Percentiles rank a stretch among this genome's conserved stretches.
Conservation (phyloP, 768 basidiomycete genomes). For the Rhodosporidiobolus sp. region DNA sequence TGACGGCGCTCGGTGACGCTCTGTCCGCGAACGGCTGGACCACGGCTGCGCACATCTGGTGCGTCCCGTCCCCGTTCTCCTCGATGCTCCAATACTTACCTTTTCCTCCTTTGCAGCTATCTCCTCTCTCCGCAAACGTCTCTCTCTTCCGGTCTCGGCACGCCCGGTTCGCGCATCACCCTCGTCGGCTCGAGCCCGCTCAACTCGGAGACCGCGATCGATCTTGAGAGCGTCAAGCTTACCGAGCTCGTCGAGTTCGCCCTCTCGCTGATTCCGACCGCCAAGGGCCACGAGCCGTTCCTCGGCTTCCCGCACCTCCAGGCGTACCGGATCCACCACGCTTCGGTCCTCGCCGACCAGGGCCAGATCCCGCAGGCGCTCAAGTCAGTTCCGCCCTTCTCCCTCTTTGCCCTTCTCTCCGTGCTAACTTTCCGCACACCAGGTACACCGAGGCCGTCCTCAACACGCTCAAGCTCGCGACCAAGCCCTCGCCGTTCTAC, state of each 20-base stretch:
- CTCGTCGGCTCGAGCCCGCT: slow-evolving; percentile 63
- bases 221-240: slow-evolving; percentile 73
- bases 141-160: slow-evolving; percentile 66
- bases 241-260: slow-evolving; percentile 92
- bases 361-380: slow-evolving; percentile 74
- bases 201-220: slow-evolving; percentile 54
- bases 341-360: slow-evolving; percentile 70
- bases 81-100: slow-evolving; percentile 2
- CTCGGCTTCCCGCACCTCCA: slow-evolving; percentile 79
- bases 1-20: slow-evolving; percentile 81
- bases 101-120: slow-evolving; percentile 57
- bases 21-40: slow-evolving; percentile 67
- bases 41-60: slow-evolving; percentile 93
- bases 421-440: not conserved
- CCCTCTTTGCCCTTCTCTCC: not conserved
- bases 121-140: slow-evolving; percentile 80
- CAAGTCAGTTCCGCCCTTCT: slow-evolving; percentile 55
- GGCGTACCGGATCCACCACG: slow-evolving; percentile 78
- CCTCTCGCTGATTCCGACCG: slow-evolving; percentile 55
- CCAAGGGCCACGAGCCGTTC: slow-evolving; percentile 84
- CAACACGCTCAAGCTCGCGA: slow-evolving; percentile 55
- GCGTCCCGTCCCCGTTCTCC: slow-evolving; percentile 45
- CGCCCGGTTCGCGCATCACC: slow-evolving; percentile 64
- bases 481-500: slow-evolving; percentile 60
- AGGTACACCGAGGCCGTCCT: slow-evolving; percentile 91